Evolutionary conservation across 495 filamentous ascomycete species (phyloP).

Genomic region (Antarctomyces pellizariae): DNA sequence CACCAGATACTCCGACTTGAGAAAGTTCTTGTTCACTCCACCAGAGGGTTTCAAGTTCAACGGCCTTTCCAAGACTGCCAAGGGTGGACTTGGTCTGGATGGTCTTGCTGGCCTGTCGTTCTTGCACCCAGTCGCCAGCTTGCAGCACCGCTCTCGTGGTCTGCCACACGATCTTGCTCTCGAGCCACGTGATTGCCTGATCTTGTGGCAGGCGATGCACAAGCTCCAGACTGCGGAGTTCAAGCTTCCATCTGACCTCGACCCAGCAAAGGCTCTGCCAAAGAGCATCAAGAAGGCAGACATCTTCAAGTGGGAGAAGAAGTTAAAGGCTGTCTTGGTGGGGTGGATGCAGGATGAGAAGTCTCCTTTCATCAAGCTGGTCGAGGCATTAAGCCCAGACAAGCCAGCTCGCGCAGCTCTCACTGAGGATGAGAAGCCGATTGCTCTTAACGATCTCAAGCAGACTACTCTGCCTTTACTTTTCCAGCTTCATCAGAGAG

Average conservation of each 20-base stretch:
- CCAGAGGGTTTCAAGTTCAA: slow-evolving; percentile 28
- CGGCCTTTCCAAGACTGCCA: slow-evolving; percentile 23
- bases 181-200: slow-evolving; percentile 46
- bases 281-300: slow-evolving; percentile 30
- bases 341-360: slow-evolving; percentile 32
- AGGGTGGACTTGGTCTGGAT: slow-evolving; percentile 26
- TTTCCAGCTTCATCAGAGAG: slow-evolving; percentile 30
- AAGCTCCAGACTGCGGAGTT: slow-evolving; percentile 23
- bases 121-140: slow-evolving; percentile 42
- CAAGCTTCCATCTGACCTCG: slow-evolving; percentile 21
- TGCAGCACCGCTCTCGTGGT: slow-evolving; percentile 32
- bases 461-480: slow-evolving; percentile 34
- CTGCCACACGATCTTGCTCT: slow-evolving; percentile 40
- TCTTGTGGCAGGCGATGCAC: slow-evolving; percentile 35
- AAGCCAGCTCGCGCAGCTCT: slow-evolving; percentile 2
- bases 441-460: slow-evolving; percentile 12
- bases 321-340: slow-evolving; percentile 31
- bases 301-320: slow-evolving; percentile 37
- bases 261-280: slow-evolving; percentile 21
- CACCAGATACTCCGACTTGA: slow-evolving; percentile 47
- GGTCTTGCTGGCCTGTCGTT: slow-evolving; percentile 25
- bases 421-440: slow-evolving; percentile 4
- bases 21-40: slow-evolving; percentile 40
- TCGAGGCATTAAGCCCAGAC: slow-evolving; percentile 14
- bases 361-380: slow-evolving; percentile 39